Base-by-base conservation (phyloP, 148 eudicot species). In the Silene conica region DNA sequence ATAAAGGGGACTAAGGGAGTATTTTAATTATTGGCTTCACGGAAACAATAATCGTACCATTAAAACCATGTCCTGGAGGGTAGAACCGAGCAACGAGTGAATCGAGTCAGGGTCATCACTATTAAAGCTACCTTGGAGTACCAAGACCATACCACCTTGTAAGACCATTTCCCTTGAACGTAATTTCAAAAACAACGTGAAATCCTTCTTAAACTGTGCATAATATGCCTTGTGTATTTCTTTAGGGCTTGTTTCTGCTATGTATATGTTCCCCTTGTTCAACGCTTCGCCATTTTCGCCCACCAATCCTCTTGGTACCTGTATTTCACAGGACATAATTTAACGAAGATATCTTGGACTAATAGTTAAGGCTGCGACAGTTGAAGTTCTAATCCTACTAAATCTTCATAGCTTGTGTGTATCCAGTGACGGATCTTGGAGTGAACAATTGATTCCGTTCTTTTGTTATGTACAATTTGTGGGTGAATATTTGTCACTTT, bases 131-230 rank as follows among this genome's bases (percentile, higher is more conserved):
- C 82, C 85, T 6, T 76, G 9, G 54, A 86, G 48, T 19, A 85
- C 77, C 73, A 89, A 71, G 28, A 89, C 80, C 87, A 89, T 85
- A 22, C 60, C 76, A 1, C 90, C 92, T 8, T 85, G 80, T 16
- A 77, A 64, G 16, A 80, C 65, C 16, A 89, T 71, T 69, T 89
- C 93, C 50, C 63, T 63, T 0, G 89, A 76, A 14, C 90, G 83
- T 41, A 75, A 74, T 15, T 78, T 76, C 48, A 87, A 63, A 65
- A 88, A 88, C 28, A 57, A 52, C 1, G 82, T 71, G 80, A 89
- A 89, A 56, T 89, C 88, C 1, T 18, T 82, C 28, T 72, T 69
- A 64, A 81, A 89, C 60, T 89, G 90, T 12, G 66, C 63, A 31
- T 77, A 61, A 38, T 87, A 89, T 46, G 90, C 87, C 72, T 80